phyloP scores from a whole-genome alignment of 2,329 filamentous ascomycete species.

The Hypomyces perniciosus region DNA sequence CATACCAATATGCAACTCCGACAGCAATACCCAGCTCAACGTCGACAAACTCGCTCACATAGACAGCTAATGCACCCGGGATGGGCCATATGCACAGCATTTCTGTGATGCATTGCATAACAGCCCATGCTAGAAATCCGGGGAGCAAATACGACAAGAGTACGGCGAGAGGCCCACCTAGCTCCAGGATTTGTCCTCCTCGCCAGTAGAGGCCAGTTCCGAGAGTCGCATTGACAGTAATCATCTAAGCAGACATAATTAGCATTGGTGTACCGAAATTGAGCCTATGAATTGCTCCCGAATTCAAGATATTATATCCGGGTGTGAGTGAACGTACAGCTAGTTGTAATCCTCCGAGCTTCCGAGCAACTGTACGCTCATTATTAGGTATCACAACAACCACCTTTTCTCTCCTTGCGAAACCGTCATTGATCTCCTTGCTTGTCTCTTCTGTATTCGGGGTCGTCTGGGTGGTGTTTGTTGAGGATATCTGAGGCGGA shows the following conservation, averaged over 20 bases:
- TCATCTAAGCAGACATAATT: slow-evolving; percentile 18
- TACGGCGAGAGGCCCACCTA: slow-evolving; percentile 22
- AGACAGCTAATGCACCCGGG: slow-evolving; percentile 26
- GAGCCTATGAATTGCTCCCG: too few relatives aligned
- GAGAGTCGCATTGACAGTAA: slow-evolving; percentile 23
- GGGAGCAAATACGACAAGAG: slow-evolving; percentile 24
- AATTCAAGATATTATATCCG: too few relatives aligned
- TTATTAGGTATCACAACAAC: slow-evolving; percentile 16
- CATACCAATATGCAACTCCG: slow-evolving; percentile 28
- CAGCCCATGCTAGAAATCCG: slow-evolving; percentile 23
- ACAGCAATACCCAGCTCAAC: slow-evolving; percentile 26
- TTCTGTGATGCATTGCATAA: slow-evolving; percentile 28
- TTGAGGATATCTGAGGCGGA: neutral
- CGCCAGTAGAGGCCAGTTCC: slow-evolving; percentile 26
- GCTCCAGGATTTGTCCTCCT: slow-evolving; percentile 23
- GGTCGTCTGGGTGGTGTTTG: neutral
- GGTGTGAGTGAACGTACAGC: slow-evolving; percentile 16
- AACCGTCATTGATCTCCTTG: neutral
- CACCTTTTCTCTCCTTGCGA: slow-evolving; percentile 8
- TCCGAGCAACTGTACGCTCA: slow-evolving; percentile 20
- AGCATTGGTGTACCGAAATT: neutral
- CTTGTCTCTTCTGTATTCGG: neutral
- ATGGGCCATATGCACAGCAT: slow-evolving; percentile 28
- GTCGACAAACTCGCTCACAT: slow-evolving; percentile 28
- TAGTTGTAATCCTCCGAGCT: slow-evolving; percentile 20